A percentile compares a stretch with the other conserved stretches of the same genome.
phyloP scores from a whole-genome alignment of 768 basidiomycete genomes.

The Tulasnella sp. region DNA sequence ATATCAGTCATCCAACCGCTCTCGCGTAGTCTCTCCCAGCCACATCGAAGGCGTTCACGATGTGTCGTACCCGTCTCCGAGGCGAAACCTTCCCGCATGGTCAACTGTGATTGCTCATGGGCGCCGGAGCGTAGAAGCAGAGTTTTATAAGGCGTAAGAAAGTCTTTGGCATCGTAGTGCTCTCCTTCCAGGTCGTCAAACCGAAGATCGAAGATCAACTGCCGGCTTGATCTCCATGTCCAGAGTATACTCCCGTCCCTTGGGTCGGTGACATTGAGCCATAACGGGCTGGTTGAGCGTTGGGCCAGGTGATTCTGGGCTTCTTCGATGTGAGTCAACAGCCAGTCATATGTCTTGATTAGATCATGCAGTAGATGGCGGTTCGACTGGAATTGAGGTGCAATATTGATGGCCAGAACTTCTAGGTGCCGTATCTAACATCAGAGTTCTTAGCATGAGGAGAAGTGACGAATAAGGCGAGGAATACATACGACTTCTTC shows the following conservation, averaged over 20 bases:
- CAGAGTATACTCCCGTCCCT: neutral
- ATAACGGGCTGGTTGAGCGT: neutral
- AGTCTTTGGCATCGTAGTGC: neutral
- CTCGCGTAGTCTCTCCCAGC: neutral
- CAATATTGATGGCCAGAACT: neutral
- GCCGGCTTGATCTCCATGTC: neutral
- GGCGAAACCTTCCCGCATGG: neutral
- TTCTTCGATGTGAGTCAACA: neutral
- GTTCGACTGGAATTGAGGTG: neutral
- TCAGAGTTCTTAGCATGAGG: neutral
- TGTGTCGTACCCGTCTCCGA: neutral
- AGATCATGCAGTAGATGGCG: neutral
- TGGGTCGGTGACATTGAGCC: neutral
- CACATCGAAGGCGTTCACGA: neutral
- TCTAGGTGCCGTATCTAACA: neutral
- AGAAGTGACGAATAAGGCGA: neutral
- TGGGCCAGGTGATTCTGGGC: neutral
- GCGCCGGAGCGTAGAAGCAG: neutral
- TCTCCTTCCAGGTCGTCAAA: neutral
- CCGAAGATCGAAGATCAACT: neutral
- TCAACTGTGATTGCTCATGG: neutral
- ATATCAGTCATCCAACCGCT: neutral
- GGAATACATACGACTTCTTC: neutral
- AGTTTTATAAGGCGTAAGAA: neutral
- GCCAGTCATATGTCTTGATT: neutral